Evolutionary conservation across 441 rosid genomes (phyloP), one percentile per base, ranked within the genome.

Genomic region (Pelargonium australe): DNA sequence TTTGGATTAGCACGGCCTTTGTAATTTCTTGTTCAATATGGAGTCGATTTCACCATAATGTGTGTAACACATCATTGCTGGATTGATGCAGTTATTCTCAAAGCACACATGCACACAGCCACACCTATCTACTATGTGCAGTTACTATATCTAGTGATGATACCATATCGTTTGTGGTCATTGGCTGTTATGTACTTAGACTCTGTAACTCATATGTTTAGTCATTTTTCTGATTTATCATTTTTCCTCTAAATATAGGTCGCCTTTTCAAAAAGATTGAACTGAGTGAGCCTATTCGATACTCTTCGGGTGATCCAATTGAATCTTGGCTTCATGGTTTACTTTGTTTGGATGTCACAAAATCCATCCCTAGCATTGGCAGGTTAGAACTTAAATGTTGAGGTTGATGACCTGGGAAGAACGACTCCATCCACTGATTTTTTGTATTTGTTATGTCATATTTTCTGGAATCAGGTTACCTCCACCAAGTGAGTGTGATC

Each of bases 281-380:
- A 81, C 92, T 95, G 23, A 83, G 72, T 17, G 99, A 95, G 80
- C 87, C 99, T 63, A 92, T 95, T 64, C 86, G 99, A 90, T 92
- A 95, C 77, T 86, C 90, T 65, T 83, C 93, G 73, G 92, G 83
- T 67, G 99, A 95, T 82, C 97, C 96, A 20, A 85, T 95, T 74
- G 99, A 95, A 77, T 89, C 92, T 71, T 95, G 99, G 99, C 96
- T 92, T 60, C 87, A 92, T 75, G 81, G 78, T 68, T 83, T 95
- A 69, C 99, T 95, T 14, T 95, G 99, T 83, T 86, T 92, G 75
- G 96, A 95, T 78, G 96, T 84, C 74, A 74, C 95, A 41, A 87
- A 85, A 76, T 77, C 70, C 53, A 80, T 92, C 65, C 98, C 99
- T 41, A 84, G 79, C 65, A 84, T 90, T 72, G 76, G 80, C 82